A percentile compares a stretch with the other conserved stretches of the same genome.
Evolutionary conservation across 2,329 filamentous ascomycete genomes (phyloP).

Genomic region (Calonectria ilicicola): DNA sequence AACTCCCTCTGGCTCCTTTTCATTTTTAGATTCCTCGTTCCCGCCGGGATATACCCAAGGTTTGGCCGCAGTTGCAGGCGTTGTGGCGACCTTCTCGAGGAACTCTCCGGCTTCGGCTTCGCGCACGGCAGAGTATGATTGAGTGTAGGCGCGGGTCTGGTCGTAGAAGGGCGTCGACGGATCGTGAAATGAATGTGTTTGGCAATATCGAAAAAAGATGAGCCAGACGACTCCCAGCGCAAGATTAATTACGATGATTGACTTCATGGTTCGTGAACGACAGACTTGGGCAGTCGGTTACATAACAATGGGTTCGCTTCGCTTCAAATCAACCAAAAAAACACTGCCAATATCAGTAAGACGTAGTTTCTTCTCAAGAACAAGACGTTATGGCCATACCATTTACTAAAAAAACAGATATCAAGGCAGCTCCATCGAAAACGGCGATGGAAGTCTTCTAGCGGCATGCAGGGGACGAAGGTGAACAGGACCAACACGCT

Average conservation of each 20-base stretch:
- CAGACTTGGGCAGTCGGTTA: neutral
- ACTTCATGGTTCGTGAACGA: constrained; percentile 12
- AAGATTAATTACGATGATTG: constrained; percentile 7
- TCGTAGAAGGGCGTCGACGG: constrained; percentile 45
- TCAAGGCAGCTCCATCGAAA: neutral
- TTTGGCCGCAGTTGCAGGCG: constrained; percentile 9
- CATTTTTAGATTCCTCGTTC: neutral
- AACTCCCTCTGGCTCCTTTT: constrained; percentile 1
- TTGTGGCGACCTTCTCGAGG: constrained; percentile 20
- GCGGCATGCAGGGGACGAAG: neutral
- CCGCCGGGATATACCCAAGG: constrained; percentile 17
- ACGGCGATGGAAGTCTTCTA: neutral
- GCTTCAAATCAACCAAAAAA: neutral
- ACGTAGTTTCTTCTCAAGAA: neutral
- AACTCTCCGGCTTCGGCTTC: constrained; percentile 39
- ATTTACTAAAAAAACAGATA: neutral
- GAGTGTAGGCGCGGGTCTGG: constrained; percentile 35
- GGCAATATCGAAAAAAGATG: constrained; percentile 35
- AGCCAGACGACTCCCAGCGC: constrained; percentile 30
- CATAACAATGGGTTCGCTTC: neutral
- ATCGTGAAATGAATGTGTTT: constrained; percentile 35
- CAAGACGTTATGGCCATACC: neutral
- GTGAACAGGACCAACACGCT: neutral
- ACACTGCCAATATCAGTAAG: constrained; percentile 2
- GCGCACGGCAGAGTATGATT: constrained; percentile 37